These are phyloP conservation scores for Rhizopogon vinicolor DNA, from an alignment of 768 basidiomycete species.

Conservation along the genomic window DNA sequence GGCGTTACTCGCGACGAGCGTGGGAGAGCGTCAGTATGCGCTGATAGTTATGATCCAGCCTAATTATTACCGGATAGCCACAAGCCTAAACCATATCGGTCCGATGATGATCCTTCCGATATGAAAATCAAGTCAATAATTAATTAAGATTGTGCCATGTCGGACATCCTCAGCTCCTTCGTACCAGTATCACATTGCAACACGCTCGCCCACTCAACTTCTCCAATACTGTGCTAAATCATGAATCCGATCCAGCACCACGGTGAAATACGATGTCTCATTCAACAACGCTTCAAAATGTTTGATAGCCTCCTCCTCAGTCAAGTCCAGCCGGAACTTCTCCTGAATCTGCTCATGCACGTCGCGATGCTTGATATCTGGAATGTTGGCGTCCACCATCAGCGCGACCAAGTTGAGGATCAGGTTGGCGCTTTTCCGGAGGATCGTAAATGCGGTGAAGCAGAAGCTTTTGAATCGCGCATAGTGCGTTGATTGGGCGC, in stretches of 20 bases:
- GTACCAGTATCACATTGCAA: too few species aligned
- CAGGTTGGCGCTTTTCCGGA: conserved; percentile 95
- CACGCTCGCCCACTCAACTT: conserved; percentile 36
- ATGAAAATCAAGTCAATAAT: too few species aligned
- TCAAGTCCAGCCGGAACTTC: conserved; percentile 91
- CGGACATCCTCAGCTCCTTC: too few species aligned
- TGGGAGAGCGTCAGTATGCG: not conserved
- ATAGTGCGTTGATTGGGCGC: conserved; percentile 92
- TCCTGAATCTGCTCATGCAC: conserved; percentile 91
- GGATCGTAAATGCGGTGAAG: conserved; percentile 95
- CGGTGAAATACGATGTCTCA: conserved; percentile 92
- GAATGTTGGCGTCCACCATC: conserved; percentile 97
- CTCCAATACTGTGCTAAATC: conserved; percentile 88
- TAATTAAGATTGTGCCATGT: too few species aligned
- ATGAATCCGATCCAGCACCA: conserved; percentile 91
- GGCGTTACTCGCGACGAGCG: not conserved
- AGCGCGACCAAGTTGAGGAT: conserved; percentile 94
- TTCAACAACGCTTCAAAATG: conserved; percentile 92
- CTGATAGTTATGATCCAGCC: too few species aligned
- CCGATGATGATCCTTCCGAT: too few species aligned
- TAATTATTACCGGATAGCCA: too few species aligned
- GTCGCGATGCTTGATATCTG: conserved; percentile 91
- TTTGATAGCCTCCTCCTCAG: conserved; percentile 96
- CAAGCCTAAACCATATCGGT: too few species aligned
- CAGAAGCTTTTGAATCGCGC: conserved; percentile 94